Conservation (phyloP, 768 basidiomycete species). For the Suillus cothurnatus region DNA sequence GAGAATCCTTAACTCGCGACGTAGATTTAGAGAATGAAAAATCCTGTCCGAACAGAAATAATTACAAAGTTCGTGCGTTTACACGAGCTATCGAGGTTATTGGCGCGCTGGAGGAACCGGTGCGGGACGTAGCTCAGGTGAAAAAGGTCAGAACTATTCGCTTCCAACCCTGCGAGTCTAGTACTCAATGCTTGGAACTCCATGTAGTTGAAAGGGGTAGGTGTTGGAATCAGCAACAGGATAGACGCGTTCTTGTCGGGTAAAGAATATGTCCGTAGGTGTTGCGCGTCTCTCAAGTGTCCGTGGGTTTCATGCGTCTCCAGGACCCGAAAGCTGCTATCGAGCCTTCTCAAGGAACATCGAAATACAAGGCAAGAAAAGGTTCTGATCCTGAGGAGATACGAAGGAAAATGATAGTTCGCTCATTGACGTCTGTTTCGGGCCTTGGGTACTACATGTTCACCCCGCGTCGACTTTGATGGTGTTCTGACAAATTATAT, state of each 20-base stretch:
- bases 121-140: constrained; percentile 47
- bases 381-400: constrained; percentile 23
- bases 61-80: constrained; percentile 54
- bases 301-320: constrained; percentile 1
- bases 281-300: constrained; percentile 12
- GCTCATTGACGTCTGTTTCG: constrained; percentile 40
- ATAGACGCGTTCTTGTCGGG: constrained; percentile 44
- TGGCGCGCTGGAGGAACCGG: constrained; percentile 40
- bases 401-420: constrained; percentile 29
- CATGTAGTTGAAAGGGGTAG: constrained; percentile 35
- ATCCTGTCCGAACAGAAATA: constrained; percentile 36
- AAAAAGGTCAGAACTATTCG: constrained; percentile 30
- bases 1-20: not conserved
- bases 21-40: constrained; percentile 47
- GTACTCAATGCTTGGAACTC: not conserved
- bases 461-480: not conserved
- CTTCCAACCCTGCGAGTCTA: not conserved
- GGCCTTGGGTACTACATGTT: constrained; percentile 47
- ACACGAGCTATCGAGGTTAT: constrained; percentile 49
- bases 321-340: not conserved
- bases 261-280: constrained; percentile 39
- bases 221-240: constrained; percentile 45
- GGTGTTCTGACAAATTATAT: not conserved
- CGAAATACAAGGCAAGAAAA: constrained; percentile 14
- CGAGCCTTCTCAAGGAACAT: not conserved